Evolutionary conservation across 225 moss, liverwort and hornwort genomes (phyloP).

Genomic region (Antitrichia curtipendula): DNA sequence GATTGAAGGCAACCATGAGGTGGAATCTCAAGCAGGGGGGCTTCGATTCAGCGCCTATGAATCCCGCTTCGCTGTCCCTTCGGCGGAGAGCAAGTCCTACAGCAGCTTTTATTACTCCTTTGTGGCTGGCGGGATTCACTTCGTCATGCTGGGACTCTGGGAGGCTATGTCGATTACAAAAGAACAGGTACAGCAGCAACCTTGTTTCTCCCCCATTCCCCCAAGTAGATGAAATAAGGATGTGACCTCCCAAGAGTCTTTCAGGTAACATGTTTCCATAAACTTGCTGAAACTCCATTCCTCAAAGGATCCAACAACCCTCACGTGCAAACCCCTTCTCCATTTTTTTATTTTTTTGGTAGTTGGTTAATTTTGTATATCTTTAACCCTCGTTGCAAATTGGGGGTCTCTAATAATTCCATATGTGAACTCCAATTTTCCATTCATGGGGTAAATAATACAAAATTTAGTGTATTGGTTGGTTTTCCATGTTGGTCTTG

Average conservation of each 20-base stretch:
- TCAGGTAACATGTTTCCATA: neutral
- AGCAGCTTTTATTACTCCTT: constrained; percentile 53
- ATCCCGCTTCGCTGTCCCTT: constrained; percentile 33
- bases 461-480: neutral
- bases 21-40: constrained; percentile 36
- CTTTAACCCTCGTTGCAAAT: neutral
- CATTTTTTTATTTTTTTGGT: neutral
- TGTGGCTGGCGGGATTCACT: constrained; percentile 49
- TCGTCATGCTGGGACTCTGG: constrained; percentile 61
- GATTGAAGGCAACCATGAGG: constrained; percentile 57
- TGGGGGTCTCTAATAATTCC: neutral
- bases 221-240: neutral
- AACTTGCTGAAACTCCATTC: neutral
- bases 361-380: too few species aligned
- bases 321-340: neutral
- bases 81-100: constrained; percentile 29
- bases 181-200: constrained; percentile 15
- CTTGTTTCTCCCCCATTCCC: too few species aligned
- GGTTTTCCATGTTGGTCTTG: neutral
- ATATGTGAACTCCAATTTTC: too few species aligned
- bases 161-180: constrained; percentile 48
- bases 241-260: neutral
- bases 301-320: neutral
- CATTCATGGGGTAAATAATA: too few species aligned
- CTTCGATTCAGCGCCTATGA: constrained; percentile 34